Evolutionary conservation across 352 stramenopile genomes (phyloP).

Genomic region (Thalassiosira ordinaria): DNA sequence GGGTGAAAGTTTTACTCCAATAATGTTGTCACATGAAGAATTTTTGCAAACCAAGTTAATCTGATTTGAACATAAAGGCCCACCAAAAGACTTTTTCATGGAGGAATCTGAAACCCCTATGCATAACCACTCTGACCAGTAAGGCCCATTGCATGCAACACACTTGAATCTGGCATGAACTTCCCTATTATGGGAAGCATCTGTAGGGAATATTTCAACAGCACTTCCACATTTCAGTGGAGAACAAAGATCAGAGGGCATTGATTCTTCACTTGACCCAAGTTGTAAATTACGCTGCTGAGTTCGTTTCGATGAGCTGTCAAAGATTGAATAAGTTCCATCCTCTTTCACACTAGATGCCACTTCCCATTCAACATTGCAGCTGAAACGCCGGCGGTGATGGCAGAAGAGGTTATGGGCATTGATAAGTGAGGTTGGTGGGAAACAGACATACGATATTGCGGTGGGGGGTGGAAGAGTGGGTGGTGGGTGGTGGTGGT

Average conservation of each 20-base stretch:
- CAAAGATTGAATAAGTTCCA: slow-evolving; percentile 23
- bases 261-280: background rate
- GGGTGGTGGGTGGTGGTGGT: too few species aligned
- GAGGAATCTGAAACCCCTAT: slow-evolving; percentile 15
- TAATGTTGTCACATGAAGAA: slow-evolving; percentile 44
- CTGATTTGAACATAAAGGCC: slow-evolving; percentile 11
- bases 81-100: slow-evolving; percentile 23
- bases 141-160: slow-evolving; percentile 8
- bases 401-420: too few species aligned
- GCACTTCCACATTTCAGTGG: slow-evolving; percentile 58
- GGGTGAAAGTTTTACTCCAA: slow-evolving; percentile 62
- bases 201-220: slow-evolving; percentile 64
- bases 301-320: slow-evolving; percentile 43
- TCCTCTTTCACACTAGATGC: slow-evolving; percentile 21
- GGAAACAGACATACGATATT: too few species aligned
- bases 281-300: slow-evolving; percentile 2
- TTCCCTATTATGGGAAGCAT: slow-evolving; percentile 22
- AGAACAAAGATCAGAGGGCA: background rate
- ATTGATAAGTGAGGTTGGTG: too few species aligned
- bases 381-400: slow-evolving; percentile 3
- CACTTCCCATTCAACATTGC: slow-evolving; percentile 70
- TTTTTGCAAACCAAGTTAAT: slow-evolving; percentile 42
- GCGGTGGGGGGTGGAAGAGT: too few species aligned
- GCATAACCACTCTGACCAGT: slow-evolving; percentile 47
- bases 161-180: slow-evolving; percentile 50